Conservation (phyloP, 441 rosid genomes). For the Arabidopsis hybrid region DNA sequence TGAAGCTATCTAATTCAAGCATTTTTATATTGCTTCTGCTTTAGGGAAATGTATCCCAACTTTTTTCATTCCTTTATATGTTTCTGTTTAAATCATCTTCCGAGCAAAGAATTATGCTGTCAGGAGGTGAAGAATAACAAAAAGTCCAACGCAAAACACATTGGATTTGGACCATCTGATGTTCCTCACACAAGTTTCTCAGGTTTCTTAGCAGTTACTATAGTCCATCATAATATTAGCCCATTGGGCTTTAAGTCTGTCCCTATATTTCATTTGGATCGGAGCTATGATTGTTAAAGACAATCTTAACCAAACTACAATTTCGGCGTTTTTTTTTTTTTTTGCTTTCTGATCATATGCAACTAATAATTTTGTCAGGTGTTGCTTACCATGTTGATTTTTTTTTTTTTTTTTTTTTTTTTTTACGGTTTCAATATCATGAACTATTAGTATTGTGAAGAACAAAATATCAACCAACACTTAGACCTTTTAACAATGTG, state of each 20-base stretch:
- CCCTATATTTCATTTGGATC: conserved; percentile 3
- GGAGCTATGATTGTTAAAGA: background rate
- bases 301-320: conserved; percentile 1
- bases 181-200: conserved; percentile 25
- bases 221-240: background rate
- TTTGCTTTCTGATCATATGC: conserved; percentile 9
- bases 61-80: conserved; percentile 13
- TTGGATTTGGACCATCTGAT: conserved; percentile 1
- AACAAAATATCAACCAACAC: background rate
- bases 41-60: conserved; percentile 11
- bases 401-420: too few species aligned
- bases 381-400: background rate
- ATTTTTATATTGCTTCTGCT: conserved; percentile 41
- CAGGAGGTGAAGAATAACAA: background rate
- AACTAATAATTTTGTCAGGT: background rate
- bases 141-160: conserved; percentile 12
- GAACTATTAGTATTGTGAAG: background rate
- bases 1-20: conserved; percentile 17
- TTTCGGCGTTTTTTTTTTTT: conserved; percentile 12
- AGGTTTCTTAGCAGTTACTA: conserved; percentile 10
- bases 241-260: conserved; percentile 17
- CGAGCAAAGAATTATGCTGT: conserved; percentile 40
- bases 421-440: background rate
- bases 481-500: conserved; percentile 4
- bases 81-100: background rate